phyloP scores from a whole-genome alignment of 2,329 filamentous ascomycete genomes.

The Dothideomycetidae sp. region DNA sequence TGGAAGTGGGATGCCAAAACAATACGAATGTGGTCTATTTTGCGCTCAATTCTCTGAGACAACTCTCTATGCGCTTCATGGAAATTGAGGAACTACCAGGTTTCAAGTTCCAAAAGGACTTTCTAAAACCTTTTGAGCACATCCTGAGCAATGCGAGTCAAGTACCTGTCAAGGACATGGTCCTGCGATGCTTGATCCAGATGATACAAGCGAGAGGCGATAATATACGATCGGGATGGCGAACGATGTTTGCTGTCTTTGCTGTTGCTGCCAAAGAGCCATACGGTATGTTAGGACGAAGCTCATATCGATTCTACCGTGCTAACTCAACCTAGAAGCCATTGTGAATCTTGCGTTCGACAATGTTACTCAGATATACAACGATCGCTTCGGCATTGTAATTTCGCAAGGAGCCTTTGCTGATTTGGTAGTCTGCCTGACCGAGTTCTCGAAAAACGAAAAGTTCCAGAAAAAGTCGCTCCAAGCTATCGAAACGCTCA shows the following conservation, averaged over 20 bases:
- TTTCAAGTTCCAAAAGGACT: constrained; percentile 99
- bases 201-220: constrained; percentile 97
- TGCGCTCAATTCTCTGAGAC: constrained; percentile 83
- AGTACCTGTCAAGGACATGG: constrained; percentile 92
- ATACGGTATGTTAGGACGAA: constrained; percentile 43
- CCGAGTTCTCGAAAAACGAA: constrained; percentile 97
- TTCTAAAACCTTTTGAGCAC: constrained; percentile 94
- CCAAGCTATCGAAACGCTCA: constrained; percentile 87
- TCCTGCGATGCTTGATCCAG: constrained; percentile 86
- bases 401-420: constrained; percentile 95
- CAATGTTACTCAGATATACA: constrained; percentile 91
- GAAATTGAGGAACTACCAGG: constrained; percentile 94
- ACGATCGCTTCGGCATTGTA: constrained; percentile 85
- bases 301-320: background rate
- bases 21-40: constrained; percentile 98
- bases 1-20: constrained; percentile 87
- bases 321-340: constrained; percentile 43
- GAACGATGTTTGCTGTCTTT: constrained; percentile 98
- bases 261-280: constrained; percentile 87
- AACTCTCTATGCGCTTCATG: constrained; percentile 97
- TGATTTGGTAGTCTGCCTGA: constrained; percentile 88
- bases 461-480: constrained; percentile 98
- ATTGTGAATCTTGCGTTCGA: constrained; percentile 97
- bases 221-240: constrained; percentile 95
- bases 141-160: constrained; percentile 88